These are phyloP conservation scores for Chalciporus sphaerocephalus DNA, from an alignment of 768 basidiomycete species.

Conservation along the genomic window DNA sequence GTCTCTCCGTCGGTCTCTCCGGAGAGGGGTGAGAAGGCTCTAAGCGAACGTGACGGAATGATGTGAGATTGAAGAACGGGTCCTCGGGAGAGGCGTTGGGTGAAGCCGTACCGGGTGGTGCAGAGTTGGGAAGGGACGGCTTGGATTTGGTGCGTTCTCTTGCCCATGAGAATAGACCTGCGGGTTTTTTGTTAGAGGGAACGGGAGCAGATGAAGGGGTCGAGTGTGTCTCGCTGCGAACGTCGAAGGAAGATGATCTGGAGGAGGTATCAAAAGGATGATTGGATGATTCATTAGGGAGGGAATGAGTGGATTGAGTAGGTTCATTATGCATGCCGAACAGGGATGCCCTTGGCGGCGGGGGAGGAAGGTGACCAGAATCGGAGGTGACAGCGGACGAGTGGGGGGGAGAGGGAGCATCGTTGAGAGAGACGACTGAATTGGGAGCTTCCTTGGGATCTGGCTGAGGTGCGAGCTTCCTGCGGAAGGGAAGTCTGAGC, in stretches of 20 bases:
- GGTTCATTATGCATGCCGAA: constrained; percentile 55
- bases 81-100: constrained; percentile 19
- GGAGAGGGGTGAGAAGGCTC: constrained; percentile 33
- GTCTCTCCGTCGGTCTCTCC: constrained; percentile 19
- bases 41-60: constrained; percentile 65
- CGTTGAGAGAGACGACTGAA: constrained; percentile 18
- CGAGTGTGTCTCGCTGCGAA: constrained; percentile 7
- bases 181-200: constrained; percentile 31
- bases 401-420: constrained; percentile 28
- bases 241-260: constrained; percentile 13
- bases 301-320: constrained; percentile 54
- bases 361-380: constrained; percentile 45
- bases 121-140: constrained; percentile 27
- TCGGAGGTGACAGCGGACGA: constrained; percentile 42
- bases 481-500: constrained; percentile 42
- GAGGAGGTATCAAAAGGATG: constrained; percentile 18
- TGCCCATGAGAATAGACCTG: constrained; percentile 34
- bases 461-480: constrained; percentile 28
- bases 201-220: constrained; percentile 15
- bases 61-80: constrained; percentile 64
- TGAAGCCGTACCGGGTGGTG: constrained; percentile 30
- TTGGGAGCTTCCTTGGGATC: constrained; percentile 2
- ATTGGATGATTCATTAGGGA: constrained; percentile 42
- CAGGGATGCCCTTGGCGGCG: constrained; percentile 60
- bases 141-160: constrained; percentile 37